These are phyloP conservation scores for Pelargonium cotyledonis DNA, from an alignment of 441 rosid genomes.

Conservation along the genomic window DNA sequence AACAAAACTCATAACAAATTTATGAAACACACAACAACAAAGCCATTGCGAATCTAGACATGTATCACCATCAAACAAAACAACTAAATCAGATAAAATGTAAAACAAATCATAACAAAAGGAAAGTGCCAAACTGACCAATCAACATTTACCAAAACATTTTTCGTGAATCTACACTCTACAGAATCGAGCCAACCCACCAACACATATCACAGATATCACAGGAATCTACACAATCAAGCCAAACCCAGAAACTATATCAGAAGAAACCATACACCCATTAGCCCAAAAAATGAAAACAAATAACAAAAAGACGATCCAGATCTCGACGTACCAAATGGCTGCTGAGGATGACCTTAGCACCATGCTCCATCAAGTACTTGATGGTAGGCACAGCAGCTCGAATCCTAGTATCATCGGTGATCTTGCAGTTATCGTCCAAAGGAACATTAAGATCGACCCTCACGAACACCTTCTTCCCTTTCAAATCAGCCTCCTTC, in stretches of 20 bases:
- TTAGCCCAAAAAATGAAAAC: not conserved
- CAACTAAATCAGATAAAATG: too few species aligned
- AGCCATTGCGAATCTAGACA: too few species aligned
- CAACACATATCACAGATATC: too few species aligned
- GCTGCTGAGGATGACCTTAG: not conserved
- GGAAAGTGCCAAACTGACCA: too few species aligned
- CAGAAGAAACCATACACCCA: not conserved
- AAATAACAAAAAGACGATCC: not conserved
- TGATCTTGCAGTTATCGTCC: conserved; percentile 22
- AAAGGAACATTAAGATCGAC: conserved; percentile 27
- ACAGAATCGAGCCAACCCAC: too few species aligned
- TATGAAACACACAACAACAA: too few species aligned
- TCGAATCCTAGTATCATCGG: conserved; percentile 24
- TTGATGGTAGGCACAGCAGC: conserved; percentile 30
- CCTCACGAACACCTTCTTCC: conserved; percentile 27
- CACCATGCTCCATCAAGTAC: conserved; percentile 12
- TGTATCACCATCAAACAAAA: too few species aligned
- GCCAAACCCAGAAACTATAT: not conserved
- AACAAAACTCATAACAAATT: too few species aligned
- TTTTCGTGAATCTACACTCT: too few species aligned
- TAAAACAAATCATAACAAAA: too few species aligned
- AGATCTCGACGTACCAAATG: not conserved
- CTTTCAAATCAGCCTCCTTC: not conserved
- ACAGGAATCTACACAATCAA: not conserved
- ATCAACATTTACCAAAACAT: too few species aligned